Percentiles rank a stretch among this genome's conserved stretches.
phyloP scores from a whole-genome alignment of 1,284 basidiomycete genomes.

The Ceratobasidium sp. region DNA sequence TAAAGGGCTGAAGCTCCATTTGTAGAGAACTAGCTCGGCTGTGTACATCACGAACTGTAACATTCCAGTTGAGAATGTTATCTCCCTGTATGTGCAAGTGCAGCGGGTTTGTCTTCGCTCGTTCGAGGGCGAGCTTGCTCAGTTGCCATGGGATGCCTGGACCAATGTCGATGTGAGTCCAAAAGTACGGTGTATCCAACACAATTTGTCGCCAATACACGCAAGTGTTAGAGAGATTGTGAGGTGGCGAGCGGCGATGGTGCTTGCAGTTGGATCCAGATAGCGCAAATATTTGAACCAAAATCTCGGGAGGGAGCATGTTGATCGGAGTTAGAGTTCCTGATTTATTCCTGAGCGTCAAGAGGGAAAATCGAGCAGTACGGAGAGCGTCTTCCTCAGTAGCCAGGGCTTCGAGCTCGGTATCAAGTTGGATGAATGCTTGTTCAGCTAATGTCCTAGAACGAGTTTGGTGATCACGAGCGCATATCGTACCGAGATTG shows the following conservation, averaged over 20 bases:
- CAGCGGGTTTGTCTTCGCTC: neutral
- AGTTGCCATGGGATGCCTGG: neutral
- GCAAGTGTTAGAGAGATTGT: neutral
- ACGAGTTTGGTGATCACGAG: neutral
- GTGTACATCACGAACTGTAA: neutral
- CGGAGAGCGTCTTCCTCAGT: neutral
- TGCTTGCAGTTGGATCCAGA: neutral
- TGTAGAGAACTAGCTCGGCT: too few species aligned
- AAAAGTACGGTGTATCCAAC: neutral
- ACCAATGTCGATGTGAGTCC: slow-evolving; percentile 6
- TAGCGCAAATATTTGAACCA: neutral
- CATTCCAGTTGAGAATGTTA: neutral
- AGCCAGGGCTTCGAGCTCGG: neutral
- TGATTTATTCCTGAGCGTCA: neutral
- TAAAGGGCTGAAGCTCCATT: too few species aligned
- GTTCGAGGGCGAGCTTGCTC: neutral
- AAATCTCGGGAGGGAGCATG: too few species aligned
- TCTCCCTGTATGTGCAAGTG: neutral
- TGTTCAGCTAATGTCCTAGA: neutral
- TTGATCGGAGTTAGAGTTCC: too few species aligned
- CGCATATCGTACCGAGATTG: neutral
- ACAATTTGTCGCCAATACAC: neutral
- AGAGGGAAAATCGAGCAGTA: neutral
- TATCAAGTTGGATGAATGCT: neutral
- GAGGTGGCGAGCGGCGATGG: neutral